Conservation (phyloP, 1,284 basidiomycete species). For the Microbotryomycetes sp. region DNA sequence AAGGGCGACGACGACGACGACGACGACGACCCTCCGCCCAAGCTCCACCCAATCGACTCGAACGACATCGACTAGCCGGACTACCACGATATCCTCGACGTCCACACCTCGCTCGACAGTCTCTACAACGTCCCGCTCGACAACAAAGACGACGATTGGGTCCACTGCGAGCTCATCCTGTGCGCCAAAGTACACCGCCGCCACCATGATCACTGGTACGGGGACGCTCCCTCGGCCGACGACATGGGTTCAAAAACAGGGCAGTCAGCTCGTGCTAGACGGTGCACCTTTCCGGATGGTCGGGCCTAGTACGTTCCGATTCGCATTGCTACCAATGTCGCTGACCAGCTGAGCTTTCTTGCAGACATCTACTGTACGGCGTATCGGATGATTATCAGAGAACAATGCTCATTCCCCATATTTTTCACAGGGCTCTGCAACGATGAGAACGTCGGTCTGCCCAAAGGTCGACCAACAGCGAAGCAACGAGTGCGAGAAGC, state of each 20-base stretch:
- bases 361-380: slow-evolving; percentile 24
- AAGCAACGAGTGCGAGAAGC: slow-evolving; percentile 27
- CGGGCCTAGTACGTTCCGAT: slow-evolving; percentile 13
- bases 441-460: slow-evolving; percentile 13
- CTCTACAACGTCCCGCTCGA: not conserved
- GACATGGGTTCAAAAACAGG: slow-evolving; percentile 6
- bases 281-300: slow-evolving; percentile 11
- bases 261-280: slow-evolving; percentile 6
- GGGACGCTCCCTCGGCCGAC: slow-evolving; percentile 26
- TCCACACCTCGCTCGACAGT: not conserved
- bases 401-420: too few relatives aligned
- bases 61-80: not conserved
- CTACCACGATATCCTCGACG: not conserved
- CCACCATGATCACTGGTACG: slow-evolving; percentile 23
- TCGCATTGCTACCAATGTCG: not conserved
- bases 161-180: slow-evolving; percentile 3
- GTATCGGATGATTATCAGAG: too few relatives aligned
- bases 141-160: not conserved
- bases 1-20: not conserved
- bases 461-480: slow-evolving; percentile 12
- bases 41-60: not conserved
- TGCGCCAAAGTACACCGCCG: slow-evolving; percentile 19
- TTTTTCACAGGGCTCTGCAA: slow-evolving; percentile 21
- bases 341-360: not conserved
- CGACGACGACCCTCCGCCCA: not conserved